Percentiles rank a stretch among this genome's conserved stretches.
Evolutionary conservation across 2,329 filamentous ascomycete species (phyloP).

Genomic region (Cytospora leucostoma): DNA sequence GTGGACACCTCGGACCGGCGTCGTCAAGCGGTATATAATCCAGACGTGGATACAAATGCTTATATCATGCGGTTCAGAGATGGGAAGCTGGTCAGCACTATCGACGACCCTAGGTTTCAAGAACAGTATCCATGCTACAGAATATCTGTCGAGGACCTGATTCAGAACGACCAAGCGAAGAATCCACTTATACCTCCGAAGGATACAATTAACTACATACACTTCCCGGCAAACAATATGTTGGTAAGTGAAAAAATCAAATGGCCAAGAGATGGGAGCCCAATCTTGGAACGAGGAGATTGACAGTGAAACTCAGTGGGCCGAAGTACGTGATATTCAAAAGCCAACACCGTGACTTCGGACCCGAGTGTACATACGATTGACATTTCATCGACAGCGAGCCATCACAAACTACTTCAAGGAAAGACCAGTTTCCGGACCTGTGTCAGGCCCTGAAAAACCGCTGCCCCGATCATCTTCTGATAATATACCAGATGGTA

Average conservation of each 20-base stretch:
- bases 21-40: slow-evolving; percentile 15
- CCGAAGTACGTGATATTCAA: slow-evolving; percentile 19
- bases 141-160: slow-evolving; percentile 19
- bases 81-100: slow-evolving; percentile 13
- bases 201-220: slow-evolving; percentile 29
- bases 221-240: slow-evolving; percentile 32
- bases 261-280: not conserved
- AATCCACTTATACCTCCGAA: slow-evolving; percentile 7
- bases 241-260: slow-evolving; percentile 17
- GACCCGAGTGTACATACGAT: not conserved
- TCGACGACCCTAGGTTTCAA: slow-evolving; percentile 18
- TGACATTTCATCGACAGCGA: slow-evolving; percentile 9
- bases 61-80: slow-evolving; percentile 25
- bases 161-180: not conserved
- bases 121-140: slow-evolving; percentile 24
- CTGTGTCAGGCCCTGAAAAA: not conserved
- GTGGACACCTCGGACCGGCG: not conserved
- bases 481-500: not conserved
- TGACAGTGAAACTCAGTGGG: slow-evolving; percentile 20
- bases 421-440: not conserved
- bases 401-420: slow-evolving; percentile 19
- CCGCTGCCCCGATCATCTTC: too few relatives aligned
- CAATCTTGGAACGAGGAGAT: not conserved
- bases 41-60: slow-evolving; percentile 25
- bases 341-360: not conserved